Conservation (phyloP, 768 basidiomycete genomes). For the Lepiota venenata region DNA sequence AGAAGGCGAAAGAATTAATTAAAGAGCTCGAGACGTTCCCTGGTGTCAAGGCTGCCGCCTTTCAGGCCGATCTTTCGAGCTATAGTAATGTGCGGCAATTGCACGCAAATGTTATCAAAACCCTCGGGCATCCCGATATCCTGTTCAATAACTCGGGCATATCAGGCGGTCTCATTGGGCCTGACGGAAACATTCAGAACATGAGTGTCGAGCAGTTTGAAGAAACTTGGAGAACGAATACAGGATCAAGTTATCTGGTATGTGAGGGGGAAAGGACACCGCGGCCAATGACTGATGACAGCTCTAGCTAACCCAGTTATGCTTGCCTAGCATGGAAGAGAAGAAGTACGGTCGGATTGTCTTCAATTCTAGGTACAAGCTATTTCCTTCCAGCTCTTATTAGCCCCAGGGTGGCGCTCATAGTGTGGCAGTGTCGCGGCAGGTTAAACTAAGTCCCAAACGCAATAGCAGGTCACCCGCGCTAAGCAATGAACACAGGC, state of each 20-base stretch:
- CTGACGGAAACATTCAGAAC: constrained; percentile 41
- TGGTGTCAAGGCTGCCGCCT: constrained; percentile 37
- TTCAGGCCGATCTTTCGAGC: constrained; percentile 45
- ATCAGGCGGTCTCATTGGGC: constrained; percentile 38
- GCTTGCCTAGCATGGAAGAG: constrained; percentile 46
- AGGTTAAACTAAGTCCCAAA: constrained; percentile 17
- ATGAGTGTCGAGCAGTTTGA: constrained; percentile 43
- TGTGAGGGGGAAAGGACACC: constrained; percentile 9
- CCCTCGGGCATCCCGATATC: constrained; percentile 47
- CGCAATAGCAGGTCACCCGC: neutral
- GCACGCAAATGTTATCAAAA: constrained; percentile 37
- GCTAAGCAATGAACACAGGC: constrained; percentile 19
- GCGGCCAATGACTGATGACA: neutral
- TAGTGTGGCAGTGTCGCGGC: constrained; percentile 39
- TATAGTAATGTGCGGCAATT: constrained; percentile 43
- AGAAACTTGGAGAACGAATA: constrained; percentile 44
- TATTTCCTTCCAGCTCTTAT: neutral
- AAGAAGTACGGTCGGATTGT: constrained; percentile 48
- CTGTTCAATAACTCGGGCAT: constrained; percentile 51
- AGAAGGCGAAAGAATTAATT: constrained; percentile 37
- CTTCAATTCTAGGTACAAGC: constrained; percentile 44
- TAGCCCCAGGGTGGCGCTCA: neutral
- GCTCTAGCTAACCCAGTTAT: constrained; percentile 45
- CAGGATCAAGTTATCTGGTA: constrained; percentile 45
- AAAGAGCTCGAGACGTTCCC: constrained; percentile 24